phyloP scores from a whole-genome alignment of 768 basidiomycete species.

The Chalciporus piperatus region DNA sequence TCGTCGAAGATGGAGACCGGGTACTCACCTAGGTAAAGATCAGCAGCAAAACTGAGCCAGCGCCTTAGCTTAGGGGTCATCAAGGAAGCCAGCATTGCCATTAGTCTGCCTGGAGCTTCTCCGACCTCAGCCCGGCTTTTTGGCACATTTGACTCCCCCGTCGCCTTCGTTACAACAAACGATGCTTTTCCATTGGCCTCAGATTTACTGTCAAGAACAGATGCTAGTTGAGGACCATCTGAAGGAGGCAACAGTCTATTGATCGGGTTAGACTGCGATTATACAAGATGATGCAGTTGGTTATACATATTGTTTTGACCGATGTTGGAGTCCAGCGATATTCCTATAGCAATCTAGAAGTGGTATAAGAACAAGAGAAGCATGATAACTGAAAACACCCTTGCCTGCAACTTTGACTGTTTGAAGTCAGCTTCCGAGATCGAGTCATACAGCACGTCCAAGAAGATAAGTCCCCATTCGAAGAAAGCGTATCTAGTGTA shows the following conservation, averaged over 20 bases:
- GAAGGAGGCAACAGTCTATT: conserved; percentile 18
- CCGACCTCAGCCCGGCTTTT: not conserved
- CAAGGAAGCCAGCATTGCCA: not conserved
- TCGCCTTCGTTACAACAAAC: not conserved
- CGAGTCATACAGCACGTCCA: conserved; percentile 74
- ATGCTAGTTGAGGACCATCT: conserved; percentile 5
- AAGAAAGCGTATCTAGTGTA: conserved; percentile 86
- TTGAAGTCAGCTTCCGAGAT: conserved; percentile 59
- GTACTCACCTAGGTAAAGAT: conserved; percentile 55
- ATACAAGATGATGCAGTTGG: conserved; percentile 39
- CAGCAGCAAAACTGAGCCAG: conserved; percentile 37
- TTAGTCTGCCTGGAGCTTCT: not conserved
- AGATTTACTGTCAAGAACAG: not conserved
- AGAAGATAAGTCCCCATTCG: conserved; percentile 80
- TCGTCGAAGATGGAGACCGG: not conserved
- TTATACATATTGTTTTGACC: conserved; percentile 44
- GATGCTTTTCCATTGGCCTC: not conserved
- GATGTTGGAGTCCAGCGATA: conserved; percentile 21
- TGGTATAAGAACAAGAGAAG: not conserved
- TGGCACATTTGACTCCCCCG: not conserved
- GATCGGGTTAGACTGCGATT: conserved; percentile 20
- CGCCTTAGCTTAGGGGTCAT: conserved; percentile 4
- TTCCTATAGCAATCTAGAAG: conserved; percentile 25
- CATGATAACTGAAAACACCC: conserved; percentile 4
- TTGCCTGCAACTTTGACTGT: conserved; percentile 51